These are phyloP conservation scores for Ustulina deusta DNA, from an alignment of 2,329 filamentous ascomycete species.

Conservation along the genomic window DNA sequence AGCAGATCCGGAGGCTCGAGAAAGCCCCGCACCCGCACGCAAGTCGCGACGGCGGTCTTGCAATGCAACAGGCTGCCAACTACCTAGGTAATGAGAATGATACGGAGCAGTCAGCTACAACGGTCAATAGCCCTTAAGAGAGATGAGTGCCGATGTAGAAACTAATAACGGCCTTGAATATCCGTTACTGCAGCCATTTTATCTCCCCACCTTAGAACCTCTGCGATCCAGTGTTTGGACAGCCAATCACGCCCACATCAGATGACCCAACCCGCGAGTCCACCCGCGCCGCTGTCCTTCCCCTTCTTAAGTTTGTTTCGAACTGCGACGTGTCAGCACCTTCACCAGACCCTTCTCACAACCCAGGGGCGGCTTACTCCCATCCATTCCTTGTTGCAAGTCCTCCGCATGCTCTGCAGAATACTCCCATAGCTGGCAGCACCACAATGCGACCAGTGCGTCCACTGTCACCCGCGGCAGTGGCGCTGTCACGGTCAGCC, in stretches of 20 bases:
- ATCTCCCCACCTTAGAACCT: too few species aligned
- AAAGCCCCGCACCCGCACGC: too few species aligned
- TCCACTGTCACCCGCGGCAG: slow-evolving; percentile 23
- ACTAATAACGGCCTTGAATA: too few species aligned
- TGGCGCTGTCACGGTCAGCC: slow-evolving; percentile 28
- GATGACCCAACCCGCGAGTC: slow-evolving; percentile 49
- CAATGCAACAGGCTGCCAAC: too few species aligned
- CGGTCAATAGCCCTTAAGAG: too few species aligned
- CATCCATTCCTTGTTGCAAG: slow-evolving; percentile 10
- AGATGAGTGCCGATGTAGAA: neutral
- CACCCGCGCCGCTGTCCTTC: slow-evolving; percentile 7
- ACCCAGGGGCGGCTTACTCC: slow-evolving; percentile 1
- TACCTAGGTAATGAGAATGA: too few species aligned
- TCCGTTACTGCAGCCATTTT: too few species aligned
- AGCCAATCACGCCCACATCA: slow-evolving; percentile 4
- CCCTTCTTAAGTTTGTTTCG: slow-evolving; percentile 22
- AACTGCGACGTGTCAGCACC: slow-evolving; percentile 22
- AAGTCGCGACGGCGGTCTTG: too few species aligned
- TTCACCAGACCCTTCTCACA: neutral
- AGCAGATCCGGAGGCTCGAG: too few species aligned
- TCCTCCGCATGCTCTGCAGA: slow-evolving; percentile 24
- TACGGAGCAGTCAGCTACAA: too few species aligned
- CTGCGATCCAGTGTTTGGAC: neutral
- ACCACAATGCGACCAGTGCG: slow-evolving; percentile 32
- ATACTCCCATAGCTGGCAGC: slow-evolving; percentile 32